A percentile compares a stretch with the other conserved stretches of the same genome.
phyloP scores from a whole-genome alignment of 495 filamentous ascomycete genomes.

The Daldinia concentrica region DNA sequence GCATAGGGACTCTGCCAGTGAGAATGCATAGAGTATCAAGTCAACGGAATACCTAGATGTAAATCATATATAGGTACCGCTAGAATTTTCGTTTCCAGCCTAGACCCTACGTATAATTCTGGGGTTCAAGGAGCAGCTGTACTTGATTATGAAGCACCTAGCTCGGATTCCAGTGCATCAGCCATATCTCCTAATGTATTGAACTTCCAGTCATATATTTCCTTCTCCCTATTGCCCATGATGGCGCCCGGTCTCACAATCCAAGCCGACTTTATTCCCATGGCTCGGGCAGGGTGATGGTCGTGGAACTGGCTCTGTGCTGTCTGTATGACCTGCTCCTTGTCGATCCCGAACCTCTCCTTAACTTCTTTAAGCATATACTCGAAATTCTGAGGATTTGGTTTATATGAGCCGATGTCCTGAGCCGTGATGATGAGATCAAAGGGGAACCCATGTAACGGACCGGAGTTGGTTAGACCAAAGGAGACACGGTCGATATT shows the following conservation, averaged over 20 bases:
- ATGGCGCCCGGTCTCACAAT: conserved; percentile 63
- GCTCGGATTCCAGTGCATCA: conserved; percentile 58
- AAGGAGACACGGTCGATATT: conserved; percentile 72
- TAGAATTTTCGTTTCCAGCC: neutral
- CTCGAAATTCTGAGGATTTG: conserved; percentile 67
- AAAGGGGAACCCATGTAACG: conserved; percentile 62
- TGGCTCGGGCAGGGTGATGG: conserved; percentile 65
- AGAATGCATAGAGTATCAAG: neutral
- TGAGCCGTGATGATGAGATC: conserved; percentile 72
- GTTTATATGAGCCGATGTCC: conserved; percentile 74
- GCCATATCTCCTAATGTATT: conserved; percentile 69
- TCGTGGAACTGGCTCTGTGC: conserved; percentile 72
- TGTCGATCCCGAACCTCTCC: neutral
- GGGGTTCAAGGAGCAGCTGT: neutral
- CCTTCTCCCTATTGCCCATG: conserved; percentile 45
- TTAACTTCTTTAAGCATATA: conserved; percentile 57
- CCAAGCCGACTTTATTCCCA: conserved; percentile 67
- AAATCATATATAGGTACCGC: neutral
- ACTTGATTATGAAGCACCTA: neutral
- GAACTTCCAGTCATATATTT: conserved; percentile 51
- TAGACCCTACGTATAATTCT: too few species aligned
- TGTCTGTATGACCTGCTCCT: conserved; percentile 60
- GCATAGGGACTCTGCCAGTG: conserved; percentile 11
- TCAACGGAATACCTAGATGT: neutral
- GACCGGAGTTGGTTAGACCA: conserved; percentile 57